Conservation (phyloP, 352 stramenopile genomes). For the Globisporangium acanthophoron region DNA sequence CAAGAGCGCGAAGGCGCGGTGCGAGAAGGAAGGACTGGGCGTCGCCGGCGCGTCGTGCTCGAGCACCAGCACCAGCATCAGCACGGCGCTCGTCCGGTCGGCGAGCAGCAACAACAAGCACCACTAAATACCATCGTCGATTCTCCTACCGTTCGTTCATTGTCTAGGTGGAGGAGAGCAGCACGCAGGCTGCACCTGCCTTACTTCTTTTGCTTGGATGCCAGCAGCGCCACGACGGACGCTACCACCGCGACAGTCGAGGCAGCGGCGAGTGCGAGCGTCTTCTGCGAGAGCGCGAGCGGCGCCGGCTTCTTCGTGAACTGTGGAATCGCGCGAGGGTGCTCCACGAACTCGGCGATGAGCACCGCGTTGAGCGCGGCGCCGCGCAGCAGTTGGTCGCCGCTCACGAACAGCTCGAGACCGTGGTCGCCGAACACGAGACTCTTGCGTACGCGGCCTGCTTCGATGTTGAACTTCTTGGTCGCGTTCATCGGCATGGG, state of each 20-base stretch:
- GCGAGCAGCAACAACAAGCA: slow-evolving; percentile 32
- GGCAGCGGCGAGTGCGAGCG: slow-evolving; percentile 27
- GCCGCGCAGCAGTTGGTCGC: slow-evolving; percentile 95
- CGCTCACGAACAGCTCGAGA: slow-evolving; percentile 97
- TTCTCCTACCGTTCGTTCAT: slow-evolving; percentile 1
- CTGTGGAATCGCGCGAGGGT: slow-evolving; percentile 47
- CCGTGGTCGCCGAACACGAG: slow-evolving; percentile 95
- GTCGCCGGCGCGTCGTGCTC: slow-evolving; percentile 35
- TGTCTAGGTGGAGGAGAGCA: not conserved
- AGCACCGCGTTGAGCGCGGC: slow-evolving; percentile 97
- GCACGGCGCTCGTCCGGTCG: slow-evolving; percentile 26
- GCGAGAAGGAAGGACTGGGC: slow-evolving; percentile 23
- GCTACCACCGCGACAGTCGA: slow-evolving; percentile 32
- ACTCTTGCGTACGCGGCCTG: slow-evolving; percentile 91
- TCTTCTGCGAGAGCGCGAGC: slow-evolving; percentile 28
- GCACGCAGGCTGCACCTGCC: too few relatives aligned
- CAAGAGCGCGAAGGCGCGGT: slow-evolving; percentile 7
- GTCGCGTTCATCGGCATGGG: slow-evolving; percentile 97
- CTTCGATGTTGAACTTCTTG: slow-evolving; percentile 98
- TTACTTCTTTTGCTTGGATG: slow-evolving; percentile 48
- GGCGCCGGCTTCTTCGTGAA: slow-evolving; percentile 55
- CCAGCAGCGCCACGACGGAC: slow-evolving; percentile 25
- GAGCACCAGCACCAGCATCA: slow-evolving; percentile 7
- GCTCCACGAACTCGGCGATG: slow-evolving; percentile 91
- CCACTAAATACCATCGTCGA: slow-evolving; percentile 16